Evolutionary conservation across 2,329 filamentous ascomycete species (phyloP).

Genomic region (Emmonsia crescens): DNA sequence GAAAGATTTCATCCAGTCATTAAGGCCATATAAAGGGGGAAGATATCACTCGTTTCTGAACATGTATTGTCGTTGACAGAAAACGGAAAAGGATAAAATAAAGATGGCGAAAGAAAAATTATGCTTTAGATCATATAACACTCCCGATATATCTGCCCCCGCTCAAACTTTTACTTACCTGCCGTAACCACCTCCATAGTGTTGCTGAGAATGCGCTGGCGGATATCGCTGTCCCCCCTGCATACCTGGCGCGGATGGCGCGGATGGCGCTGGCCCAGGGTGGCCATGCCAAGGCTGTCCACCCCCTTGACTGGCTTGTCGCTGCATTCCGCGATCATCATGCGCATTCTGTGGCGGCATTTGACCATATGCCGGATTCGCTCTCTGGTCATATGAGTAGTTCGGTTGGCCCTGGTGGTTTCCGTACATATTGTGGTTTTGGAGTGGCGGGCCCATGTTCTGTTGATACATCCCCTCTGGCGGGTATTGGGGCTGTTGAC

Average conservation of each 20-base stretch:
- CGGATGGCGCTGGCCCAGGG: neutral
- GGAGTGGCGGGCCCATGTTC: neutral
- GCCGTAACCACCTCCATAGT: constrained; percentile 10
- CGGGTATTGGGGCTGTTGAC: neutral
- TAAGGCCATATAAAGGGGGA: neutral
- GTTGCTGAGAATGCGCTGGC: constrained; percentile 5
- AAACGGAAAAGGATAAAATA: neutral
- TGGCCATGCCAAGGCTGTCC: neutral
- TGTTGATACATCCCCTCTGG: constrained; percentile 3
- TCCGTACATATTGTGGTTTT: neutral
- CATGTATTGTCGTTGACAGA: neutral
- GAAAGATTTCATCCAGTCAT: neutral
- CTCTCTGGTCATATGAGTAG: neutral
- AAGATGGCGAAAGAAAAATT: neutral
- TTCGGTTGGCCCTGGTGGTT: neutral
- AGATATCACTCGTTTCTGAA: neutral
- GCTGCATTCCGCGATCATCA: neutral
- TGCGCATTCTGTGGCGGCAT: neutral
- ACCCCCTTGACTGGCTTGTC: neutral
- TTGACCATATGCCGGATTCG: neutral
- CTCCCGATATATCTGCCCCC: neutral
- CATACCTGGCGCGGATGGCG: neutral
- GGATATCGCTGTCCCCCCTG: neutral
- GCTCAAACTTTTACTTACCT: neutral
- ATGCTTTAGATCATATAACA: neutral